Evolutionary conservation across 2,329 filamentous ascomycete genomes (phyloP), one percentile per base, ranked within the genome.

Genomic region (Pseudogymnoascus sp.): DNA sequence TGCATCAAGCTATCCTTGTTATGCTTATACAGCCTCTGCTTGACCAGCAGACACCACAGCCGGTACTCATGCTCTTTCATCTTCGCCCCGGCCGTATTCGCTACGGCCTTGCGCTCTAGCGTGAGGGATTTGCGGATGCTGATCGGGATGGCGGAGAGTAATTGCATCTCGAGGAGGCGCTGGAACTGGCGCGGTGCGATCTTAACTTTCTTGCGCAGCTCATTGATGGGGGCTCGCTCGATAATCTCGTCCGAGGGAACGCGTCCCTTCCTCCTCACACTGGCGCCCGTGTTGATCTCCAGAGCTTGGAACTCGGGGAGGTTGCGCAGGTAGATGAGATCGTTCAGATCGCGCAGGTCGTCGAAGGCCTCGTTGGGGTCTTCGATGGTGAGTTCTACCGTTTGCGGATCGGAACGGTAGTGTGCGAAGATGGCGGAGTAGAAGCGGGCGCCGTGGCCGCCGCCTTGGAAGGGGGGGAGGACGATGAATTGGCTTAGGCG

Each of bases 401-500:
- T 88, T 65, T 87, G 86, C 0, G 83, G 75, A 64, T 89, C 83
- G 35, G 84, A 80, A 64, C 89, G 81, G 67, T 90, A 89, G 68
- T 86, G 78, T 7, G 82, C 77, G 71, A 91, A 93, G 68, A 97
- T 90, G 60, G 86, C 82, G 65, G 86, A 85, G 79, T 97, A 99
- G 40, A 99, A 84, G 44, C 85, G 82, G 10, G 86, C 83, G 36
- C 93, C 95, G 60, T 93, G 87, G 15, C 92, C 92, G 66, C 86
- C 84, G 66, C 84, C 82, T 73, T 97, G 93, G 75, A 91, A 96
- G 5, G 91, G 89, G 1, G 93, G 93, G 10, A 99, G 80, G 67
- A 99, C 87, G 65, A 99, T 73, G 75, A 97, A 97, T 74, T 99
- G 95, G 0, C 93, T 96, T 68, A 99, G 90, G 50, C 96, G 84